A percentile compares a stretch with the other conserved stretches of the same genome.
Conservation (phyloP, 768 basidiomycete genomes). For the Pleurotus sapidus region DNA sequence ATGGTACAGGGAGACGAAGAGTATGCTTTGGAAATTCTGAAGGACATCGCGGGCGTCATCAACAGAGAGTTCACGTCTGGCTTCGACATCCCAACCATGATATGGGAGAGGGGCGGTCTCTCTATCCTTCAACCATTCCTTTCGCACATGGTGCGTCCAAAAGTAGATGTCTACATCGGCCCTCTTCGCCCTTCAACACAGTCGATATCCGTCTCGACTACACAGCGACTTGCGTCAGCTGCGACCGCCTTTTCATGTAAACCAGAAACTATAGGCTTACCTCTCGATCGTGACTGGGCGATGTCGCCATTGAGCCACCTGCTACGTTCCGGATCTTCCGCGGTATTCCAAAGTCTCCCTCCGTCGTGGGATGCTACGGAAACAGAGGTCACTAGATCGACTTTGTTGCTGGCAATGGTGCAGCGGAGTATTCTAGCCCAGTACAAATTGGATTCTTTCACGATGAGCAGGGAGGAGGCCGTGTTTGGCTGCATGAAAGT, state of each 20-base stretch:
- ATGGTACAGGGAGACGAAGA: slow-evolving; percentile 78
- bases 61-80: slow-evolving; percentile 39
- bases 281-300: slow-evolving; percentile 61
- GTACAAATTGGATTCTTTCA: slow-evolving; percentile 38
- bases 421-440: slow-evolving; percentile 41
- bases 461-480: slow-evolving; percentile 50
- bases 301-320: slow-evolving; percentile 73
- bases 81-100: slow-evolving; percentile 30
- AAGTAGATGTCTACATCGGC: slow-evolving; percentile 39
- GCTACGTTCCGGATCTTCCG: slow-evolving; percentile 68
- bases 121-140: slow-evolving; percentile 61
- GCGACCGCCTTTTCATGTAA: slow-evolving; percentile 9
- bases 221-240: slow-evolving; percentile 43
- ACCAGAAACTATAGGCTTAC: slow-evolving; percentile 35
- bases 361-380: slow-evolving; percentile 77
- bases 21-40: slow-evolving; percentile 39
- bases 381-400: slow-evolving; percentile 67
- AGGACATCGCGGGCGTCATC: slow-evolving; percentile 33
- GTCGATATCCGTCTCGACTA: slow-evolving; percentile 57
- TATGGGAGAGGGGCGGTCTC: slow-evolving; percentile 54
- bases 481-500: slow-evolving; percentile 88
- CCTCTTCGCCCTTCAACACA: slow-evolving; percentile 47
- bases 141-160: slow-evolving; percentile 39
- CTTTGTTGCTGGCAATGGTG: slow-evolving; percentile 58
- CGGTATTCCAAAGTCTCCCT: slow-evolving; percentile 69